Base-by-base conservation (phyloP, 140 eudicot species). In the Ambrosia hybrid region DNA sequence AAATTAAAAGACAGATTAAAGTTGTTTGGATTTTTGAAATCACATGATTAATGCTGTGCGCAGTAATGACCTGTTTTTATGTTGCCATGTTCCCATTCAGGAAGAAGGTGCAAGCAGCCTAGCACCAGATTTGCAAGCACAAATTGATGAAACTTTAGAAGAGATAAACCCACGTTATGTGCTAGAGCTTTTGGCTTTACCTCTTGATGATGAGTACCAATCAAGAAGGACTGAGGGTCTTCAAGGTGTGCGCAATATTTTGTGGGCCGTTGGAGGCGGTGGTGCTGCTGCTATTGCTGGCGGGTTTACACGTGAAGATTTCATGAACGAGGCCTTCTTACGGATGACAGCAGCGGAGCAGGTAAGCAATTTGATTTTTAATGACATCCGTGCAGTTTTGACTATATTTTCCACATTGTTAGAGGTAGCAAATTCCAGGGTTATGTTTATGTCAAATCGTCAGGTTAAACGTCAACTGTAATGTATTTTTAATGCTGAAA, bases 41-140 rank as follows among this genome's bases (percentile, higher is more conserved):
- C 37, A 38, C 67, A 41, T 41, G 46, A 41, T 4, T 4, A 41
- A 5, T 41, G 46, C 6, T 41, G 46, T 41, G 46, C 46, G 46
- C 8, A 41, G 2, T 5, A 41, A 41, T 41, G 46, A 8, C 46
- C 8, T 5, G 46, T 41, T 41, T 41, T 41, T 41, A 30, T 41
- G 4, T 41, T 41, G 9, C 4, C 8, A 8, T 41, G 46, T 8
- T 41, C 46, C n/a, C 52, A 49, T 60, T 61, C 62, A 92, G 96
- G 98, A 92, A 79, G 98, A 92, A 87, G 96, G 98, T 65, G 96
- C 98, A 65, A 92, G 92, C 71, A 92, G 87, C 76, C 98, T 92
- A 57, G 96, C 98, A 55, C 95, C 87, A 33, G 98, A 92, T 79
- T 75, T 92, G 70, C 98, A 89, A 79, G 88, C 95, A 17, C 96